phyloP scores from a whole-genome alignment of 352 stramenopile genomes.

The Globisporangium megalacanthum region DNA sequence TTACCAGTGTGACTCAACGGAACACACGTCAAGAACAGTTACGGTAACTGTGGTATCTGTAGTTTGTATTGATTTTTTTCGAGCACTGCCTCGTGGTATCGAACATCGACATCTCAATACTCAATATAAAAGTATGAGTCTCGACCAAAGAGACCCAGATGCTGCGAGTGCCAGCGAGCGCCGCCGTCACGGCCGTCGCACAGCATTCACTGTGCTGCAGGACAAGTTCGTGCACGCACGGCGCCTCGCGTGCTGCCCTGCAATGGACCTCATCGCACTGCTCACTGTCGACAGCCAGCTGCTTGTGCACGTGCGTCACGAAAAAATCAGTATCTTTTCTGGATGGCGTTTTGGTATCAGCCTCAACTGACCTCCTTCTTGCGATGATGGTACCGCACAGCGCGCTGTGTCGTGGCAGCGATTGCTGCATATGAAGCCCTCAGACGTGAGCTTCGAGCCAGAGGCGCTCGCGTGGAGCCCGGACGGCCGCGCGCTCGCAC shows the following conservation, averaged over 20 bases:
- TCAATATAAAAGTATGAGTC: too few species aligned
- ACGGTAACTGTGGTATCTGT: too few species aligned
- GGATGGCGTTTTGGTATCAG: background rate
- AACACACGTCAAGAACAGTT: too few species aligned
- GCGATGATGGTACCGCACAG: slow-evolving; percentile 17
- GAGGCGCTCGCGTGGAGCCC: slow-evolving; percentile 55
- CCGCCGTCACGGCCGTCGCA: background rate
- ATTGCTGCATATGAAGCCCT: slow-evolving; percentile 60
- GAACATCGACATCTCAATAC: too few species aligned
- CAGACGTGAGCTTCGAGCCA: slow-evolving; percentile 52
- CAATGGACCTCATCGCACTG: slow-evolving; percentile 75
- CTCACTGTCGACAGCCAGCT: slow-evolving; percentile 64
- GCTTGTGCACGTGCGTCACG: slow-evolving; percentile 55
- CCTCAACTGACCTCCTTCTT: background rate
- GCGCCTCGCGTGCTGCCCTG: slow-evolving; percentile 51
- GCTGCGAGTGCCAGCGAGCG: too few species aligned
- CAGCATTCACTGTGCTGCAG: slow-evolving; percentile 59
- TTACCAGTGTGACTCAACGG: too few species aligned
- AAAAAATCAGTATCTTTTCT: background rate
- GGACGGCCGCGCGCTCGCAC: slow-evolving; percentile 53
- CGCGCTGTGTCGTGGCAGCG: slow-evolving; percentile 74
- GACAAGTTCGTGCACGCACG: slow-evolving; percentile 59
- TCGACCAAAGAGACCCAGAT: too few species aligned
- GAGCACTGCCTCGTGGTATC: too few species aligned
- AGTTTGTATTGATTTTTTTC: too few species aligned